Evolutionary conservation across 257 asterid genomes (phyloP).

Genomic region (Solanum okadae): DNA sequence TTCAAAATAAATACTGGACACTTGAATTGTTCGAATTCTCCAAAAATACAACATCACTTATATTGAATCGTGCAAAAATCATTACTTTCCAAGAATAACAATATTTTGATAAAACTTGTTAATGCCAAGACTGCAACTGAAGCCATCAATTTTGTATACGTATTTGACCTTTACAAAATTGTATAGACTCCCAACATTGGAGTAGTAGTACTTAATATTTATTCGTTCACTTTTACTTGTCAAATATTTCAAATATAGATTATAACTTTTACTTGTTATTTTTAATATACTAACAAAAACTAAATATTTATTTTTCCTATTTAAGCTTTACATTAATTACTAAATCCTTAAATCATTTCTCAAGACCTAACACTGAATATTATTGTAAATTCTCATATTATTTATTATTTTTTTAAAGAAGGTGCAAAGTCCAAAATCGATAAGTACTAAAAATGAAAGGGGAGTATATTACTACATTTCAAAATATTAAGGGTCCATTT

Average conservation of each 20-base stretch:
- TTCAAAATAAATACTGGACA: neutral
- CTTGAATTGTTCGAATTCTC: fast-evolving
- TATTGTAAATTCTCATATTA: neutral
- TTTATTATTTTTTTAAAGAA: too few species aligned
- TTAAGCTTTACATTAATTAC: neutral
- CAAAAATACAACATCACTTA: neutral
- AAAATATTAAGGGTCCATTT: neutral
- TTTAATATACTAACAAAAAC: too few species aligned
- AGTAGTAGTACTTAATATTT: neutral
- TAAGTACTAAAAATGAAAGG: neutral
- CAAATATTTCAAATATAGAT: too few species aligned
- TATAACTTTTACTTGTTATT: neutral
- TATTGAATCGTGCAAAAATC: neutral
- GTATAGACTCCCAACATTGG: neutral
- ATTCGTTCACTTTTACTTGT: too few species aligned
- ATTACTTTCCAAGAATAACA: neutral
- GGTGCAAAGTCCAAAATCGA: too few species aligned
- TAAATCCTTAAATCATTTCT: neutral
- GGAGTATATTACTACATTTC: neutral
- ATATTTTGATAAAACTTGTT: neutral
- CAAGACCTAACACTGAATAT: too few species aligned
- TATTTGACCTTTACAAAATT: neutral
- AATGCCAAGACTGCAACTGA: neutral
- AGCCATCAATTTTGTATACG: neutral
- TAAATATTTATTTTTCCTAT: neutral